A percentile compares a stretch with the other conserved stretches of the same genome.
Conservation (phyloP, 139 green algal species). For the Medakamo hakoo region DNA sequence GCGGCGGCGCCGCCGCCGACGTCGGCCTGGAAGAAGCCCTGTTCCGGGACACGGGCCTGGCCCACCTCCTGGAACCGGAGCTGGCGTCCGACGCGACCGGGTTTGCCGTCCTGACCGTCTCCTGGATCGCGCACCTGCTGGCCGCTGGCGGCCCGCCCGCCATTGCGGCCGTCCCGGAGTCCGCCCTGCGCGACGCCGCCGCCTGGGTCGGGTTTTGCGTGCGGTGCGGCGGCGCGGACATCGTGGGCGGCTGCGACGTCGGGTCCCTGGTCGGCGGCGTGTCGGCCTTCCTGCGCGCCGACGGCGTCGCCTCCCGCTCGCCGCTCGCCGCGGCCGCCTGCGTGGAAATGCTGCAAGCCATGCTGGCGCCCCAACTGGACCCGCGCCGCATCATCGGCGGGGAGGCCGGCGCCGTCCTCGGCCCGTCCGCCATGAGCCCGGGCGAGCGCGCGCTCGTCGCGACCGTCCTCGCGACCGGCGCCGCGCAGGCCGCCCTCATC, state of each 20-base stretch:
- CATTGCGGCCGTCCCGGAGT: slow-evolving; percentile 28
- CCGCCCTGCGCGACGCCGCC: slow-evolving; percentile 27
- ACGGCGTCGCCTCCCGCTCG: background rate
- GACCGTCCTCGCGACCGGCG: slow-evolving; percentile 36
- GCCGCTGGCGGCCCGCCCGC: background rate
- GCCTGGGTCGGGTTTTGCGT: slow-evolving; percentile 40
- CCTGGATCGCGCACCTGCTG: slow-evolving; percentile 31
- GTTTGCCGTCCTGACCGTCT: slow-evolving; percentile 22
- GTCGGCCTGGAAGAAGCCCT: slow-evolving; percentile 18
- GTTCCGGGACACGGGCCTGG: slow-evolving; percentile 22
- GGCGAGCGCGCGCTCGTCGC: slow-evolving; percentile 50
- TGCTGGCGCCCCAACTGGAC: slow-evolving; percentile 1
- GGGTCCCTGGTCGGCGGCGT: slow-evolving; percentile 22
- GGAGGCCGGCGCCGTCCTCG: slow-evolving; percentile 3
- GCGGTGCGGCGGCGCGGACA: slow-evolving; percentile 7
- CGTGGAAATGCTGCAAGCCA: background rate
- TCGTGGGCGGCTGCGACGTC: slow-evolving; percentile 20
- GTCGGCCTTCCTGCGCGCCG: slow-evolving; percentile 31
- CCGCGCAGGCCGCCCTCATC: slow-evolving; percentile 27
- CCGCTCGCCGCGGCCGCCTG: background rate
- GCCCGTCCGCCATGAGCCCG: slow-evolving; percentile 9
- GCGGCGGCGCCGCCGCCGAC: slow-evolving; percentile 1
- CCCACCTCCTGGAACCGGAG: slow-evolving; percentile 21
- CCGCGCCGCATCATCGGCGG: background rate
- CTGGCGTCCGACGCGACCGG: slow-evolving; percentile 21